phyloP scores from a whole-genome alignment of 371 early-diverging fungal species.

The Rhizopus stolonifer region DNA sequence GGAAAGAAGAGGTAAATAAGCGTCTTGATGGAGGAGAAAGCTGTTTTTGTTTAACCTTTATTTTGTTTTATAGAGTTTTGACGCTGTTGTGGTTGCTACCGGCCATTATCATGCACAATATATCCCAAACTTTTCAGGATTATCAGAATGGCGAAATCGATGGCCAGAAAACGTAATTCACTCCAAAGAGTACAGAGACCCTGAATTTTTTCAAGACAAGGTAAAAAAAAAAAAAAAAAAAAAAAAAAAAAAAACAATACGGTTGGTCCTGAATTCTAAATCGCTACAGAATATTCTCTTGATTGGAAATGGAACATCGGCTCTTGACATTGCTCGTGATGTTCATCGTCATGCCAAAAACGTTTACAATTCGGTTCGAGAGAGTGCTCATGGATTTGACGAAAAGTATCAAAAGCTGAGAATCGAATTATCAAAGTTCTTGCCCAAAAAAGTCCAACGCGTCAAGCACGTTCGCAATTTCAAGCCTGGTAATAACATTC shows the following conservation, averaged over 20 bases:
- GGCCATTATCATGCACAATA: conserved; percentile 58
- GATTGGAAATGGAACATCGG: conserved; percentile 51
- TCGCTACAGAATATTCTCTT: conserved; percentile 37
- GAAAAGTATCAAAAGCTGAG: conserved; percentile 35
- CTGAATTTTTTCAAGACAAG: conserved; percentile 40
- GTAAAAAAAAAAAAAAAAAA: no score
- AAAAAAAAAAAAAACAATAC: no score
- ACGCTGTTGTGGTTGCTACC: conserved; percentile 60
- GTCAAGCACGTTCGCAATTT: conserved; percentile 12
- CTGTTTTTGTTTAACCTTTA: conserved; percentile 7
- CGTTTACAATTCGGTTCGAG: conserved; percentile 32
- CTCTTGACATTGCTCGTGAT: conserved; percentile 39
- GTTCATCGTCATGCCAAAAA: conserved; percentile 7
- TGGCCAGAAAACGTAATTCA: conserved; percentile 36
- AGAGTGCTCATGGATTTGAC: conserved; percentile 32
- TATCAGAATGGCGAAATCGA: conserved; percentile 17
- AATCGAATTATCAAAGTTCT: conserved; percentile 6
- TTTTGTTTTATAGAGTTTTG: conserved; percentile 24
- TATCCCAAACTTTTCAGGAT: conserved; percentile 52
- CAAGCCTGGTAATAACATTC: background rate
- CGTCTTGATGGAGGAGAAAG: conserved; percentile 8
- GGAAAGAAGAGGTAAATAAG: conserved; percentile 23
- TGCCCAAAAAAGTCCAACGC: conserved; percentile 11
- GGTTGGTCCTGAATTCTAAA: background rate
- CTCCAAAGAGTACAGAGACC: conserved; percentile 55